These are phyloP conservation scores for Biscogniauxia sp. DNA, from an alignment of 2,329 filamentous ascomycete species.

Conservation along the genomic window DNA sequence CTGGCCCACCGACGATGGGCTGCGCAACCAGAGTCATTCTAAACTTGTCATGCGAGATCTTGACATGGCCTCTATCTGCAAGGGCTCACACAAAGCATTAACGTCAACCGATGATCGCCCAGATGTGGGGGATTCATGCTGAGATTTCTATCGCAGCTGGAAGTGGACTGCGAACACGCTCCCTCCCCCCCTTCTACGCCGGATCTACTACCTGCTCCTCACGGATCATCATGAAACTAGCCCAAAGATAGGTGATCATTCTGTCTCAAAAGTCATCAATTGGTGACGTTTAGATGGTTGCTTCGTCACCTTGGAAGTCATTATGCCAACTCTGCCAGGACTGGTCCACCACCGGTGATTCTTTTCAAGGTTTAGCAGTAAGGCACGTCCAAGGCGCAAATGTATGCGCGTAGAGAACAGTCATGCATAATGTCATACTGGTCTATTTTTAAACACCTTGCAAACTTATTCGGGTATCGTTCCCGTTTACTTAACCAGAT, in stretches of 20 bases:
- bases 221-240: neutral
- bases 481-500: neutral
- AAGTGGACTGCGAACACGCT: neutral
- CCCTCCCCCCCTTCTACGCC: neutral
- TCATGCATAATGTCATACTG: neutral
- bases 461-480: neutral
- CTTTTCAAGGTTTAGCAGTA: neutral
- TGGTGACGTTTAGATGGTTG: neutral
- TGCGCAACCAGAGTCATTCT: neutral
- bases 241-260: neutral
- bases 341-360: neutral
- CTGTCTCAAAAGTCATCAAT: neutral
- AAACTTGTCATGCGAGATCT: neutral
- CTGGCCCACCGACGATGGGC: neutral
- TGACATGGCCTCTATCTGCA: neutral
- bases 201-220: neutral
- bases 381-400: neutral
- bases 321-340: neutral
- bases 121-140: neutral
- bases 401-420: neutral
- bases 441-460: neutral
- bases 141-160: neutral
- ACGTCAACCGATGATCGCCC: neutral
- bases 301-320: neutral
- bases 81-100: neutral